Base-by-base conservation (phyloP, 1,139 yeast species). In the Sugiyamaella novakii region DNA sequence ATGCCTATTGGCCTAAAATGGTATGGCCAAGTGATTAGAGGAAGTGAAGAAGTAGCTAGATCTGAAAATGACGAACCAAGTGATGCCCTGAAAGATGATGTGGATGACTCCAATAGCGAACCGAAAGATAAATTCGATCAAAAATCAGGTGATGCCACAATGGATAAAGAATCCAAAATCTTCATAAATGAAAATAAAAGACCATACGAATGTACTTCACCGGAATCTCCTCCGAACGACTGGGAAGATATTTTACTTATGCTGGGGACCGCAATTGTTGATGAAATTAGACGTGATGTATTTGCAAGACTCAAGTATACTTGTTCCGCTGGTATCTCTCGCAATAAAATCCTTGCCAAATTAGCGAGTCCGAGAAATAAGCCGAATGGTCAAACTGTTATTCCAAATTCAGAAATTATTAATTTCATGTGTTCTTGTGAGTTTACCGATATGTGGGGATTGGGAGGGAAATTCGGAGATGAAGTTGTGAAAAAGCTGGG, bases 401-500 rank as follows among this genome's bases (percentile, higher is more conserved):
- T 92, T 0, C 67, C 84, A 34, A 77, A 78, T 44, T 60, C 64
- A 5, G 70, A 78, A 21, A 71, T 83, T 1, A 58, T 70, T 2
- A 59, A 62, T 1, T 92, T 91, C 61, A 65, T 91, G 11, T 71
- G 71, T 33, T 72, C 76, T 41, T 84, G 85, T 62, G 80, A 81
- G 51, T 64, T 92, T 17, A 78, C 79, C 1, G 96, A 91, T 59
- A 78, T 91, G 51, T 84, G 95, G 75, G 91, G 96, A 0, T 72
- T 91, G 74, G 98, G 98, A 3, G 98, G 98, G 1, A 87, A 87
- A 59, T 70, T 77, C 5, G 98, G 98, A 0, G 82, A 82, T 7
- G 69, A 70, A n/a, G 70, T 89, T 0, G 58, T 76, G 19, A 65
- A 69, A 14, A 65, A 71, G 27, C 68, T 71, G 3, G 55, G 59